Conservation (phyloP, 768 basidiomycete species). For the Naganishia randhawae region DNA sequence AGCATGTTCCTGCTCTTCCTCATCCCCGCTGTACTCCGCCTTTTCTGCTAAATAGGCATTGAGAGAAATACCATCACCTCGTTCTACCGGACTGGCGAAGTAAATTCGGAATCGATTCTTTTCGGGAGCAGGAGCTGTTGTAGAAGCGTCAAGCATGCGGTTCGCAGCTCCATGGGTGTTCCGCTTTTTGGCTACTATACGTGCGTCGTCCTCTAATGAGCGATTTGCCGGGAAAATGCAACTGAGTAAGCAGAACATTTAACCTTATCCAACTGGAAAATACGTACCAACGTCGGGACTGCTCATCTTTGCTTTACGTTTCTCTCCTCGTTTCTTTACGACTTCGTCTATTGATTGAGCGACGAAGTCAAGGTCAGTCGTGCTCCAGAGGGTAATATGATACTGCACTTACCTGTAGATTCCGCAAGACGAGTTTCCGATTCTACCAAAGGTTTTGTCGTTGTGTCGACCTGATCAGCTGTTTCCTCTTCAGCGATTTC, state of each 20-base stretch:
- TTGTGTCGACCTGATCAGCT: not conserved
- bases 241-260: not conserved
- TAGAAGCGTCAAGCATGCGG: conserved; percentile 33
- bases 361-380: not conserved
- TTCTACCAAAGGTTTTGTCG: too few relatives aligned
- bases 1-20: conserved; percentile 16
- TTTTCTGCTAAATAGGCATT: conserved; percentile 24
- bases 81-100: conserved; percentile 50
- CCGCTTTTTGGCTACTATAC: conserved; percentile 40
- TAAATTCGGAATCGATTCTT: conserved; percentile 53
- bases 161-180: conserved; percentile 38
- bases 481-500: not conserved
- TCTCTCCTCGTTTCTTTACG: conserved; percentile 43
- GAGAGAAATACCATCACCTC: conserved; percentile 19
- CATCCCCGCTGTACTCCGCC: conserved; percentile 5
- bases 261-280: not conserved
- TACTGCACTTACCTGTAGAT: not conserved
- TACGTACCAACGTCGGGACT: conserved; percentile 49
- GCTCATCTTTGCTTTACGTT: conserved; percentile 47
- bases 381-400: not conserved
- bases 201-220: conserved; percentile 37
- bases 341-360: conserved; percentile 25
- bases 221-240: not conserved
- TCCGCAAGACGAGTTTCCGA: not conserved
- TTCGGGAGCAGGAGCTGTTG: conserved; percentile 32